Evolutionary conservation across 2,329 filamentous ascomycete species (phyloP), one percentile per base, ranked within the genome.

Genomic region (Tolypocladium inflatum): DNA sequence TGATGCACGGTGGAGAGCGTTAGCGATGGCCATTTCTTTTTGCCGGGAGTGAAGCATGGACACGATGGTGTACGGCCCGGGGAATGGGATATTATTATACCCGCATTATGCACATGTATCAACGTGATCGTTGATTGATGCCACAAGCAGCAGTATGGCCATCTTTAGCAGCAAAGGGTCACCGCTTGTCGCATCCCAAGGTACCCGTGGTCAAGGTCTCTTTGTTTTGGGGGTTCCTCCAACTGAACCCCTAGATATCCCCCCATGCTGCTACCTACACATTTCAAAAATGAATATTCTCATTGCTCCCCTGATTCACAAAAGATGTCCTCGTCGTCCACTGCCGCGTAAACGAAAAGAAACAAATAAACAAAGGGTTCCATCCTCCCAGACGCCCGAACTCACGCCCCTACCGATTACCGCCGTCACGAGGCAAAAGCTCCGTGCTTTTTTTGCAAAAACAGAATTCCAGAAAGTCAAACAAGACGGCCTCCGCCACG

Each of bases 1-100:
- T 79, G 71, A 75, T 78, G 69, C 65, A 66, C 13, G 68, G 68
- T 35, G 65, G 66, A 10, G 60, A 59, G 10, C 65, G 43, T 45
- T 53, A 45, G 21, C 61, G 43, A 48, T 11, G 26, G 30, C 30
- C 26, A 17, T 51, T 35, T 21, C 48, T 51, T 33, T 11, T 35
- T 19, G 45, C 5, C 45, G n/a, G 10, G 15, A 50, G 15, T 4
- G 48, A 21, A 33, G 3, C 19, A 51, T 5, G 26, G 48, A 6
- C 48, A 33, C 26, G 30, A 10, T n/a, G 23, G 9, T 51, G 19
- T 11, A 51, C 26, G 48, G 45, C 45, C 45, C 7, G 4, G 37
- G 48, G 9, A 21, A 35, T 15, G 21, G 19, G 48, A 51, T n/a
- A 51, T 35, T n/a, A 51, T 35, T 51, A 51, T 51, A 51, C 48